These are phyloP conservation scores for Pythium grandisporangium DNA, from an alignment of 352 stramenopile genomes.

Conservation along the genomic window DNA sequence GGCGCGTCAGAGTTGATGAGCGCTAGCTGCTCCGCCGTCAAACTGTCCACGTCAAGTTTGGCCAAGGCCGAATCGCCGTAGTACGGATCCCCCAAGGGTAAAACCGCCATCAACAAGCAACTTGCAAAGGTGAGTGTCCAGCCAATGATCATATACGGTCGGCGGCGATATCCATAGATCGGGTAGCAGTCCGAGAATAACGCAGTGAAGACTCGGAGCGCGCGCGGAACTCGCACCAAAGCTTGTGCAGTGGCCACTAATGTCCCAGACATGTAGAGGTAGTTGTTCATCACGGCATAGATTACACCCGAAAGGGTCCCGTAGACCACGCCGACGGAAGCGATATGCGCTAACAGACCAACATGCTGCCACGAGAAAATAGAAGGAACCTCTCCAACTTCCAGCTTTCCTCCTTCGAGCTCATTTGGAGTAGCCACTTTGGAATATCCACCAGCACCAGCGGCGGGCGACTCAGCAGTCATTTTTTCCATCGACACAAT, in stretches of 20 bases:
- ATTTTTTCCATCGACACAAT: too few relatives aligned
- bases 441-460: too few relatives aligned
- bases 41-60: too few relatives aligned
- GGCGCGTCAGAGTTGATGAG: slow-evolving; percentile 5
- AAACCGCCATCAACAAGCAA: slow-evolving; percentile 1
- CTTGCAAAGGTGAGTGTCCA: slow-evolving; percentile 2
- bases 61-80: too few relatives aligned
- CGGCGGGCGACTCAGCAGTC: too few relatives aligned
- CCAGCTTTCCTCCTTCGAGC: slow-evolving; percentile 3
- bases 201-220: slow-evolving; percentile 11
- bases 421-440: too few relatives aligned
- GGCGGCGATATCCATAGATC: slow-evolving; percentile 10
- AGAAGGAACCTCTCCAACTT: slow-evolving; percentile 1
- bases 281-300: slow-evolving; percentile 11
- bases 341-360: slow-evolving; percentile 10
- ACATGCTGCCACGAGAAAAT: background rate
- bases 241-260: slow-evolving; percentile 5
- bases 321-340: slow-evolving; percentile 8
- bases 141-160: slow-evolving; percentile 11
- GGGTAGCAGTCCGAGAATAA: slow-evolving; percentile 4
- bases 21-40: background rate
- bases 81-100: slow-evolving; percentile 4
- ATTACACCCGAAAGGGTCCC: slow-evolving; percentile 1
- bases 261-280: slow-evolving; percentile 6
- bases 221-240: slow-evolving; percentile 1